Evolutionary conservation across 768 basidiomycete species (phyloP), one percentile per base, ranked within the genome.

Genomic region (Trametes punicea): DNA sequence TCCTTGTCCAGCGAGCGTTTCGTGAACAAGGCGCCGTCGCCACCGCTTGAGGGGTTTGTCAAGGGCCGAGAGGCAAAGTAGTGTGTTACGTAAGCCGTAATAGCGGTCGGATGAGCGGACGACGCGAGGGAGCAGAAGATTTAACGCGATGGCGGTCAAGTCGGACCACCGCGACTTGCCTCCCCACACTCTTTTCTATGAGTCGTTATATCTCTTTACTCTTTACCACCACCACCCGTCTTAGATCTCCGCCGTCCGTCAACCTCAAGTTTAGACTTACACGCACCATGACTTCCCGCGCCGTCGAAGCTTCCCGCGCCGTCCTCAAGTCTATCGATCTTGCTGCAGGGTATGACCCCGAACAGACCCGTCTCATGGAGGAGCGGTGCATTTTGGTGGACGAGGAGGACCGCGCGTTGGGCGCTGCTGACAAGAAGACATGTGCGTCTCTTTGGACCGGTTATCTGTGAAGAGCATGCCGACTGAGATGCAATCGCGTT

Each of bases 341-440:
- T 40, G 82, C 84, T 31, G 46, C 55, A 16, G 79, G 68, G 59
- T 98, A 98, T 80, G 95, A 98, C 69, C 81, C 88, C 10, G 92
- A 93, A 65, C 96, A 98, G 69, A 91, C 93, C 31, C 81, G 87
- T 58, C 78, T 99, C 55, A 99, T 99, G 97, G 91, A 94, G 64
- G 97, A 99, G 73, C 77, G 85, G 52, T 95, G 95, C 65, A 95
- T 96, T 68, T 80, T 96, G 39, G 91, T 95, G 29, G 90, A 94
- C 67, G 89, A 93, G 68, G 70, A 95, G 52, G 93, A 96, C 69
- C 81, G 80, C 30, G 82, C 86, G 16, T 85, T 93, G 46, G 93
- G 93, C 23, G 88, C 92, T 23, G 79, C 86, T 59, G 91, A 93
- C 72, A 99, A 99, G 79, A 99, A 98, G 76, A 94, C 91, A 20